phyloP scores from a whole-genome alignment of 768 basidiomycete species.

The Mrakia hoshinonis region DNA sequence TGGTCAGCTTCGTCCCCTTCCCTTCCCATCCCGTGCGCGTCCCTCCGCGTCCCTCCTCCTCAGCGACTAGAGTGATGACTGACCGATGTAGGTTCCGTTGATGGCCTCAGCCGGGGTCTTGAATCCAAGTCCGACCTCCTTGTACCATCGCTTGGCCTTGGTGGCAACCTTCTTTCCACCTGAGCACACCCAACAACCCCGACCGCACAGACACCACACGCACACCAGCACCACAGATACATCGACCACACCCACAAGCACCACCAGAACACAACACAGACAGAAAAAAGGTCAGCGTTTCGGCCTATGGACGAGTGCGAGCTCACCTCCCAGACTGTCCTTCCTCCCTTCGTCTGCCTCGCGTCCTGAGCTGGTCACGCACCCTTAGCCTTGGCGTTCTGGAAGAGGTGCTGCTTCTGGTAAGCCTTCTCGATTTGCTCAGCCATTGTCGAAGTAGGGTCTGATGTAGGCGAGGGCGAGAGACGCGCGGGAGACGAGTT shows the following conservation, averaged over 20 bases:
- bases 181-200: no score
- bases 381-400: conserved; percentile 91
- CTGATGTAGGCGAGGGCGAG: no score
- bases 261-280: not conserved
- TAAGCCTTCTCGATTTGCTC: conserved; percentile 88
- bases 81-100: conserved; percentile 91
- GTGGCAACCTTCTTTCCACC: conserved; percentile 85
- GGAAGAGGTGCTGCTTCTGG: conserved; percentile 97
- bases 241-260: not conserved
- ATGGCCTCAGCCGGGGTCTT: conserved; percentile 95
- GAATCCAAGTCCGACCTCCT: conserved; percentile 93
- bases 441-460: conserved; percentile 42
- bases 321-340: not conserved
- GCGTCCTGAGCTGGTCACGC: conserved; percentile 41
- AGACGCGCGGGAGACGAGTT: conserved; percentile 32
- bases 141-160: conserved; percentile 97
- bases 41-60: not conserved
- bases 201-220: not conserved
- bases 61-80: not conserved
- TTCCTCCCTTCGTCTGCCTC: not conserved
- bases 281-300: conserved; percentile 6
- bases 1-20: not conserved
- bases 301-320: not conserved
- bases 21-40: not conserved
- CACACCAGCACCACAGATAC: not conserved